These are phyloP conservation scores for Schrenkiella parvula DNA, from an alignment of 345 rosid genomes.

Conservation along the genomic window DNA sequence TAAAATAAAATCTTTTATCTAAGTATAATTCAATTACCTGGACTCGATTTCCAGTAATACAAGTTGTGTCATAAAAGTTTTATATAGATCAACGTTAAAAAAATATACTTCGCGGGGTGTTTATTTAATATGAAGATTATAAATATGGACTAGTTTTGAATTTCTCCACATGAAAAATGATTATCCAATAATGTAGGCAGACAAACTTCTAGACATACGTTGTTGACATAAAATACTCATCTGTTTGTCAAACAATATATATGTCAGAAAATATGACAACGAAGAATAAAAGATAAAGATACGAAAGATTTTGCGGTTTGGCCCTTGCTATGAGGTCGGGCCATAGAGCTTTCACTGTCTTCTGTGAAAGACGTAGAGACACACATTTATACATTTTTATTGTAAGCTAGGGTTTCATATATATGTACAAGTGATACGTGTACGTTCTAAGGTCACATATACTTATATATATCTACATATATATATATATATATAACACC, in stretches of 20 bases:
- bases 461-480: no score
- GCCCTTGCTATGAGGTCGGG: conserved; percentile 24
- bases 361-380: conserved; percentile 19
- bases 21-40: not conserved
- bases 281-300: not conserved
- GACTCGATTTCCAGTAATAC: not conserved
- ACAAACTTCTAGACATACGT: conserved; percentile 5
- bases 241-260: conserved; percentile 6
- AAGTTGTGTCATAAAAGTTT: not conserved
- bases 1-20: not conserved
- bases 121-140: not conserved
- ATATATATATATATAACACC: not conserved
- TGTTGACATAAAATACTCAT: conserved; percentile 14
- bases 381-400: not conserved
- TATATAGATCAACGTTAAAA: not conserved
- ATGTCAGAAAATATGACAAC: conserved; percentile 18
- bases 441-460: not conserved
- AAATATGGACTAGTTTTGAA: not conserved
- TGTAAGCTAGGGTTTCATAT: conserved; percentile 4
- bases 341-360: conserved; percentile 13
- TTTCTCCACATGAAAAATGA: not conserved
- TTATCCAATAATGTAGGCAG: not conserved
- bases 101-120: not conserved
- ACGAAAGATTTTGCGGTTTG: conserved; percentile 32
- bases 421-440: conserved; percentile 20